Conservation (phyloP, 352 stramenopile species). For the Pelagophyceae sp. region DNA sequence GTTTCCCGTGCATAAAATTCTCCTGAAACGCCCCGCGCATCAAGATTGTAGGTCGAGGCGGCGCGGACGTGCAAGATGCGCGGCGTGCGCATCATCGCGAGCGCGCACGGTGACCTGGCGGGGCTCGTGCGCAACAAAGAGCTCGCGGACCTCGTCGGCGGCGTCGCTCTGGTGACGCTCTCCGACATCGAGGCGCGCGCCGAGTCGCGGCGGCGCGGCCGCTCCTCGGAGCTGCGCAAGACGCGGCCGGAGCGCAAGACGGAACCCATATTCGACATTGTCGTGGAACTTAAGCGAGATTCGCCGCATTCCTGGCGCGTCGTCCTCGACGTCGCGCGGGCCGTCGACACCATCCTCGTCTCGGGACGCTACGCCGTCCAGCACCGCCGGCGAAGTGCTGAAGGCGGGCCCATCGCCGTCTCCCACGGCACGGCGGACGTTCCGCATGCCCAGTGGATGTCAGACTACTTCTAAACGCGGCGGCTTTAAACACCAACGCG, state of each 20-base stretch:
- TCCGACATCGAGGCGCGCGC: conserved; percentile 49
- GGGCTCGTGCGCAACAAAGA: conserved; percentile 68
- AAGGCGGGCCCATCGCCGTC: too few species aligned
- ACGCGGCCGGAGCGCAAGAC: conserved; percentile 41
- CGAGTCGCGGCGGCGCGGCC: conserved; percentile 9
- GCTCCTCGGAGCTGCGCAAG: conserved; percentile 4
- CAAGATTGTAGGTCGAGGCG: too few species aligned
- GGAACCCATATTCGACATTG: conserved; percentile 63
- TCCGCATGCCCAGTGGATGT: too few species aligned
- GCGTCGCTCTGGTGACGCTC: conserved; percentile 56
- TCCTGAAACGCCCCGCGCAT: too few species aligned
- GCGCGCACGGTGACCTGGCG: conserved; percentile 64
- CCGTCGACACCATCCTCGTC: conserved; percentile 56
- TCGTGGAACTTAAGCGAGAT: conserved; percentile 62
- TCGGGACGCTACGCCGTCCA: conserved; percentile 35
- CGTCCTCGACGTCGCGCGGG: conserved; percentile 53
- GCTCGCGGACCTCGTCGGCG: conserved; percentile 61
- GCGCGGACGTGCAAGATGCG: conserved; percentile 57
- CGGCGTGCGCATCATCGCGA: conserved; percentile 66
- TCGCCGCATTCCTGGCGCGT: conserved; percentile 53
- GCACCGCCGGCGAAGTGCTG: too few species aligned
- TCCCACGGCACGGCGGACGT: too few species aligned
- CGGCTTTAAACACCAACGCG: too few species aligned
- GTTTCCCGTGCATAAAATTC: too few species aligned
- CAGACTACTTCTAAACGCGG: too few species aligned